Base-by-base conservation (phyloP, 768 basidiomycete genomes). In the Cubamyces lactineus region DNA sequence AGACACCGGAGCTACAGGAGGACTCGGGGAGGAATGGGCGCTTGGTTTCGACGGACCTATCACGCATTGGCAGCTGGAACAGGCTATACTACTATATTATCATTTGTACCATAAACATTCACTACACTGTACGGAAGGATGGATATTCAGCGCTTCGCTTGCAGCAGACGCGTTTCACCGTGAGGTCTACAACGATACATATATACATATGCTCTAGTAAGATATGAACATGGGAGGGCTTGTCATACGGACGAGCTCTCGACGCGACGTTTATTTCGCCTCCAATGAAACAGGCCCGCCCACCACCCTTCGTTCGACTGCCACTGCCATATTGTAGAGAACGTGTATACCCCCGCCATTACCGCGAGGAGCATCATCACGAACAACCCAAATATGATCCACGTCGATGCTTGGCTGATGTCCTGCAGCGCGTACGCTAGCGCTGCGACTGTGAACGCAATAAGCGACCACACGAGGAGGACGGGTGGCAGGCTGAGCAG, bases 391-490 rank as follows among this genome's bases (percentile, higher is more conserved):
- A 84, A 52, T 3, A 79, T 70, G 5, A 77, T 65, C 78, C 78
- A 82, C 9, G 77, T 76, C 12, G 79, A 77, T 11, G 72, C 63
- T 5, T 15, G 49, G 13, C 26, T 17, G 42, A 68, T 63, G 50
- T 71, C 67, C 67, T 82, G 75, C 56, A 79, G 66, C 17, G 78
- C 75, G 62, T 79, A 84, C 15, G 78, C 77, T 7, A 84, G 70
- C 34, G 82, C 73, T 0, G 82, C 78, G 1, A 77, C 66, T 0
- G 79, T 77, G 68, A 86, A 85, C 0, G 77, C 70, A 23, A 83
- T 68, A 50, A 84, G 79, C 12, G 83, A 79, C 83, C 84, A 84
- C 2, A 84, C 79, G 9, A 84, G 77, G n/a, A 84, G 75, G 21
- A 82, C 80, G 8, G 81, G 78, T 2, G 84, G 83, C 43, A 84